Conservation (phyloP, 1,139 yeast genomes). For the Geotrichum armillariae region DNA sequence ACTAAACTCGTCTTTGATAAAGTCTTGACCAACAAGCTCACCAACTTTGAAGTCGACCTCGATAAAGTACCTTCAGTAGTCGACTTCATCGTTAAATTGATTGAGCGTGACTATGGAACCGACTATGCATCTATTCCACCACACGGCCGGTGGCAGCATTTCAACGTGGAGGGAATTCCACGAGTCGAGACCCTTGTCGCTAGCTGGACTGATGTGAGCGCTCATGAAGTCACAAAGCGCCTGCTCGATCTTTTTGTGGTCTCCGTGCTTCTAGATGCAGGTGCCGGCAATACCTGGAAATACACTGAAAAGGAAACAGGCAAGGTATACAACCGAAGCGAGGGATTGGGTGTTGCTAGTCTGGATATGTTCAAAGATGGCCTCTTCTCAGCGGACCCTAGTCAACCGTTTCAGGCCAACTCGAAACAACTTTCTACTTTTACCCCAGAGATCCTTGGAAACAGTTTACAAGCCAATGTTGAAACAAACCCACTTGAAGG, state of each 20-base stretch:
- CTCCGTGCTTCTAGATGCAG: slow-evolving; percentile 61
- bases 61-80: slow-evolving; percentile 44
- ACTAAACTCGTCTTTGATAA: slow-evolving; percentile 45
- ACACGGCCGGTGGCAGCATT: slow-evolving; percentile 65
- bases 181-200: slow-evolving; percentile 47
- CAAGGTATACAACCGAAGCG: slow-evolving; percentile 47
- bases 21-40: slow-evolving; percentile 40
- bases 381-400: slow-evolving; percentile 41
- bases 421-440: slow-evolving; percentile 32
- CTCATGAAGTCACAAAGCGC: slow-evolving; percentile 48
- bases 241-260: slow-evolving; percentile 56
- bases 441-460: slow-evolving; percentile 35
- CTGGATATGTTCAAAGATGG: slow-evolving; percentile 55
- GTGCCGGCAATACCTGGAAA: slow-evolving; percentile 59
- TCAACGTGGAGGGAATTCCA: slow-evolving; percentile 48
- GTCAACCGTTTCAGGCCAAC: slow-evolving; percentile 44
- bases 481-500: slow-evolving; percentile 51
- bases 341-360: slow-evolving; percentile 61
- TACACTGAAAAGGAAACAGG: slow-evolving; percentile 41
- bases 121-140: slow-evolving; percentile 51
- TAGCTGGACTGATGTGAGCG: slow-evolving; percentile 40
- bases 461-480: slow-evolving; percentile 46
- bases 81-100: slow-evolving; percentile 44
- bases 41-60: slow-evolving; percentile 49
- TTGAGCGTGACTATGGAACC: slow-evolving; percentile 45